Percentiles rank a stretch among this genome's conserved stretches.
Evolutionary conservation across 1,139 yeast genomes (phyloP).

Genomic region (Meyerozyma carpophila): DNA sequence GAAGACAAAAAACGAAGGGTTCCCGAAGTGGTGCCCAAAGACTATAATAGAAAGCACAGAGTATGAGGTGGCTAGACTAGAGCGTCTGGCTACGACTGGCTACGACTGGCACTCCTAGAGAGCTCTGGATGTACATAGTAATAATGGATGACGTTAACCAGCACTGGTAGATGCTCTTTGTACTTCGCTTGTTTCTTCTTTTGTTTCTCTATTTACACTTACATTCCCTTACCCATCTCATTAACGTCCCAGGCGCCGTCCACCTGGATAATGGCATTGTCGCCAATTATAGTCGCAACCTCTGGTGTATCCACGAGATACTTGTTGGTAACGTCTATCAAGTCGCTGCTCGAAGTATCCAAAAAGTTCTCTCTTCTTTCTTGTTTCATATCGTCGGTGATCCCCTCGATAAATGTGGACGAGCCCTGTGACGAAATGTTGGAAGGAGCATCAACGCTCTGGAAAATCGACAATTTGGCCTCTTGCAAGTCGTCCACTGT

Average conservation of each 20-base stretch:
- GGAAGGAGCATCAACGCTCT: slow-evolving; percentile 84
- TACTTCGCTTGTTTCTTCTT: no score
- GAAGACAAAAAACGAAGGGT: slow-evolving; percentile 83
- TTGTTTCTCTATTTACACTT: slow-evolving; percentile 3
- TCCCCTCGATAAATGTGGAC: slow-evolving; percentile 57
- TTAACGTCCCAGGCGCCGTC: slow-evolving; percentile 28
- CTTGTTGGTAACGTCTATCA: slow-evolving; percentile 56
- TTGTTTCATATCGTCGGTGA: slow-evolving; percentile 79
- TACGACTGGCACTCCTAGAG: background rate
- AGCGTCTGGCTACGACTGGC: no score
- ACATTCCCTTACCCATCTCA: slow-evolving; percentile 9
- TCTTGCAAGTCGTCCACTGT: slow-evolving; percentile 68
- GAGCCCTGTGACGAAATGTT: slow-evolving; percentile 78
- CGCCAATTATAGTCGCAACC: slow-evolving; percentile 49
- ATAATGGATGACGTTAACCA: background rate
- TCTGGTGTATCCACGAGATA: slow-evolving; percentile 40
- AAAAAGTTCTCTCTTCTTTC: slow-evolving; percentile 69
- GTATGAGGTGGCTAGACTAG: slow-evolving; percentile 4
- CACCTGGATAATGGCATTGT: slow-evolving; percentile 29
- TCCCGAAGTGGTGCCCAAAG: slow-evolving; percentile 58
- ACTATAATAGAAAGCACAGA: slow-evolving; percentile 45
- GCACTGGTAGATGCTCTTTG: no score
- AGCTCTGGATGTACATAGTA: background rate
- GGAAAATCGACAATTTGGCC: slow-evolving; percentile 87
- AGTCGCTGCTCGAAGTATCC: slow-evolving; percentile 57